These are phyloP conservation scores for Orobanche coerulescens DNA, from an alignment of 257 asterid genomes.

Conservation along the genomic window DNA sequence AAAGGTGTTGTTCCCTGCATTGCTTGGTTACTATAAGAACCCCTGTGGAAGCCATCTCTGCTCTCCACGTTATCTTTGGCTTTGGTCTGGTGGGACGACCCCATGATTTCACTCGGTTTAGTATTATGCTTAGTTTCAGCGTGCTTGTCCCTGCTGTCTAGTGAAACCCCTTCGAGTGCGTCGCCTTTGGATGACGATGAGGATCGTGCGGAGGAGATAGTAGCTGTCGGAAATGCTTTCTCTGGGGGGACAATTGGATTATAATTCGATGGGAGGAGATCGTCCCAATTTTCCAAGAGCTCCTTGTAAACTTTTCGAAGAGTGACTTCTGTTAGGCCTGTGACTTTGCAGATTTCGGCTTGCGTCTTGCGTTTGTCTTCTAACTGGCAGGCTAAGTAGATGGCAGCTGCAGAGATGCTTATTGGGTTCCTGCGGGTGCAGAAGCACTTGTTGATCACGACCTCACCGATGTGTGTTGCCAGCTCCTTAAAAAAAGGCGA, in stretches of 20 bases:
- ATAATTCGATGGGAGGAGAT: slow-evolving; percentile 85
- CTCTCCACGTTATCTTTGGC: slow-evolving; percentile 41
- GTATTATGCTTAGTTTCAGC: slow-evolving; percentile 29
- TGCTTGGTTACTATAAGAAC: slow-evolving; percentile 24
- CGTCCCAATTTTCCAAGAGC: slow-evolving; percentile 88
- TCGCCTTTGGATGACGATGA: slow-evolving; percentile 46
- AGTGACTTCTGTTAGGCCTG: slow-evolving; percentile 97
- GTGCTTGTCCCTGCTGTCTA: slow-evolving; percentile 29
- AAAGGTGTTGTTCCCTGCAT: slow-evolving; percentile 35
- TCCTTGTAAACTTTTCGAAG: slow-evolving; percentile 93
- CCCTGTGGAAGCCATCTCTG: slow-evolving; percentile 30
- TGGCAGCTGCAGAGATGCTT: slow-evolving; percentile 97
- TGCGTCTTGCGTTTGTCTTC: slow-evolving; percentile 97
- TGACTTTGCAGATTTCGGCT: slow-evolving; percentile 96
- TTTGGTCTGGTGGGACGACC: slow-evolving; percentile 25
- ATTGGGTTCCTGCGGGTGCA: slow-evolving; percentile 97
- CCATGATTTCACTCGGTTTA: slow-evolving; percentile 34
- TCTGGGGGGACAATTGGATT: slow-evolving; percentile 92
- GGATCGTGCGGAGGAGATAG: slow-evolving; percentile 62
- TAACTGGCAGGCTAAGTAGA: slow-evolving; percentile 90
- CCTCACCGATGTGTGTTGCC: slow-evolving; percentile 98
- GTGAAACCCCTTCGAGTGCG: slow-evolving; percentile 37
- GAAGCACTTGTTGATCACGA: slow-evolving; percentile 90
- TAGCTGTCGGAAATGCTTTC: slow-evolving; percentile 88
- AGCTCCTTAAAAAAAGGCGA: slow-evolving; percentile 53